These are phyloP conservation scores for Candida pseudoviswanathii DNA, from an alignment of 1,139 yeast species.

Conservation along the genomic window DNA sequence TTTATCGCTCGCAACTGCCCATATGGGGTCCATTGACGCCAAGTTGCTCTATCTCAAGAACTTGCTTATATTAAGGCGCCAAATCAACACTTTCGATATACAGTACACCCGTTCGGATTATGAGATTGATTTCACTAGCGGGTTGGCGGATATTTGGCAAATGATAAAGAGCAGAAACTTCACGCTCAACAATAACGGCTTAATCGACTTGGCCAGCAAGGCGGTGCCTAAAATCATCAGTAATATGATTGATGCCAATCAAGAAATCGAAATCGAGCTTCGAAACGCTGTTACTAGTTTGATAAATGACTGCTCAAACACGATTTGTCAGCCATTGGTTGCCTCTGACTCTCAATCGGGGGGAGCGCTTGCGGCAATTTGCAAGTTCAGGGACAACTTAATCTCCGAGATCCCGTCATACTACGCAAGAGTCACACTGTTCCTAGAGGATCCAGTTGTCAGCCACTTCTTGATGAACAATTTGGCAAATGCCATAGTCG, in stretches of 20 bases:
- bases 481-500: slow-evolving; percentile 30
- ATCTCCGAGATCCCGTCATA: slow-evolving; percentile 57
- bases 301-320: slow-evolving; percentile 41
- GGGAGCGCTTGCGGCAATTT: slow-evolving; percentile 22
- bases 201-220: slow-evolving; percentile 62
- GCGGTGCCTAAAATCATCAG: slow-evolving; percentile 83
- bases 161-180: slow-evolving; percentile 43
- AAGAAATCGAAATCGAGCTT: slow-evolving; percentile 73
- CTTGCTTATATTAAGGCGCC: slow-evolving; percentile 67
- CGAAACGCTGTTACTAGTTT: slow-evolving; percentile 71
- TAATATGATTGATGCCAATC: slow-evolving; percentile 83
- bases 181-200: slow-evolving; percentile 40
- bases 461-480: slow-evolving; percentile 36
- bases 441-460: slow-evolving; percentile 42
- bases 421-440: slow-evolving; percentile 50
- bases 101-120: slow-evolving; percentile 74
- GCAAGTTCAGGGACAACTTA: slow-evolving; percentile 50
- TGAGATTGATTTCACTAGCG: slow-evolving; percentile 75
- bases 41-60: slow-evolving; percentile 72
- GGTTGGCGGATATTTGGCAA: slow-evolving; percentile 59
- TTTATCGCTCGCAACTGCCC: slow-evolving; percentile 41
- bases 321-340: slow-evolving; percentile 35
- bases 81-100: slow-evolving; percentile 78
- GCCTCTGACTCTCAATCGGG: slow-evolving; percentile 21
- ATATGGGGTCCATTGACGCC: slow-evolving; percentile 55